These are phyloP conservation scores for Pseudogymnoascus sp. DNA, from an alignment of 2,329 filamentous ascomycete species.

Conservation along the genomic window DNA sequence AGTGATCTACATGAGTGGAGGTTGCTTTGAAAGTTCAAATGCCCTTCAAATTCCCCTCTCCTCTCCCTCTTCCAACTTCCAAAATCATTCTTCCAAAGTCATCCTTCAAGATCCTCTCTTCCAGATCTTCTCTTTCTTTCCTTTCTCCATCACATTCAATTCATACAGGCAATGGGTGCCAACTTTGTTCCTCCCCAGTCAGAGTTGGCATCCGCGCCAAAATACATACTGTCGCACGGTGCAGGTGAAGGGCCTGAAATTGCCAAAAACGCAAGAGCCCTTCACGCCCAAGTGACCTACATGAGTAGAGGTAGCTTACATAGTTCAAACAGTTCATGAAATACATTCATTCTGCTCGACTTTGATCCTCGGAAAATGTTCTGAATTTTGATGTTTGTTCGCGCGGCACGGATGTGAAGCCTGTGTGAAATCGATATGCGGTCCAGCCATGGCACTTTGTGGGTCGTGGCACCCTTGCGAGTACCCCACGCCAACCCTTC, in stretches of 20 bases:
- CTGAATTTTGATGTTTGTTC: neutral
- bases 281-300: neutral
- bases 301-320: neutral
- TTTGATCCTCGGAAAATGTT: neutral
- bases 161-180: neutral
- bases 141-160: no score
- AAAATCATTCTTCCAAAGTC: neutral
- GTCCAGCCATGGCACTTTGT: neutral
- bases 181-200: neutral
- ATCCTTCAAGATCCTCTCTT: neutral
- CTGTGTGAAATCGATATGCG: neutral
- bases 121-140: neutral
- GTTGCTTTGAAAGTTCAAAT: neutral
- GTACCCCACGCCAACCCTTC: conserved; percentile 2
- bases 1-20: neutral
- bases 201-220: neutral
- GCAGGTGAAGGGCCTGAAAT: neutral
- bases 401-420: neutral
- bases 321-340: neutral
- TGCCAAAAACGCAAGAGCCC: neutral
- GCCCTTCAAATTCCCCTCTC: neutral
- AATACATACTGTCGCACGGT: neutral
- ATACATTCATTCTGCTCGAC: neutral
- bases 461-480: neutral
- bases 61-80: neutral